Percentiles rank a stretch among this genome's conserved stretches.
Evolutionary conservation across 1,284 basidiomycete genomes (phyloP).

Genomic region (Hemileia vastatrix): DNA sequence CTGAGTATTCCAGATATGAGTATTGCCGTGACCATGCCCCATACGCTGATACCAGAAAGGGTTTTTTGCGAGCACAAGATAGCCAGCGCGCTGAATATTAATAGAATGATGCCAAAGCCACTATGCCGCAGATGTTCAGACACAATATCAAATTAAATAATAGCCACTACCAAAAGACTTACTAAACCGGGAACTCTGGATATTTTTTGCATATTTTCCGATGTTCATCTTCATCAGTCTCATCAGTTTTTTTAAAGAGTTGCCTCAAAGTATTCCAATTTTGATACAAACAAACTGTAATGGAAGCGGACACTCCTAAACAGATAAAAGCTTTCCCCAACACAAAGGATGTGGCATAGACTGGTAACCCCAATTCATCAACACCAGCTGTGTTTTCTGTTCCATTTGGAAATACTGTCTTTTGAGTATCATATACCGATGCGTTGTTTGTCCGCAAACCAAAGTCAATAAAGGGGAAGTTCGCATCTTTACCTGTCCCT

Average conservation of each 20-base stretch:
- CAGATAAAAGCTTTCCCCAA: conserved; percentile 4
- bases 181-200: conserved; percentile 22
- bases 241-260: conserved; percentile 2
- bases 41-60: conserved; percentile 8
- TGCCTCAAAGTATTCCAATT: conserved; percentile 7
- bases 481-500: no score
- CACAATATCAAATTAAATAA: no score
- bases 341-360: neutral
- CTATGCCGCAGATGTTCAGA: no score
- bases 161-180: no score
- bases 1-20: conserved; percentile 15
- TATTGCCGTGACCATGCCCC: conserved; percentile 13
- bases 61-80: conserved; percentile 2
- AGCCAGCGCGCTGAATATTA: conserved; percentile 6
- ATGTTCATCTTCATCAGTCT: conserved; percentile 7
- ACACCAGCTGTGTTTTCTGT: neutral
- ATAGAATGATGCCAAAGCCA: conserved; percentile 16
- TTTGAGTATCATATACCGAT: conserved; percentile 10
- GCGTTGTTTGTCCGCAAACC: no score
- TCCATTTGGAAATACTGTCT: conserved; percentile 2
- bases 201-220: conserved; percentile 13
- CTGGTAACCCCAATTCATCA: neutral
- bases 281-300: conserved; percentile 4
- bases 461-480: no score
- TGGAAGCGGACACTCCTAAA: conserved; percentile 3